These are phyloP conservation scores for Cryptococcus deneoformans DNA, from an alignment of 1,284 basidiomycete species.

Conservation along the genomic window DNA sequence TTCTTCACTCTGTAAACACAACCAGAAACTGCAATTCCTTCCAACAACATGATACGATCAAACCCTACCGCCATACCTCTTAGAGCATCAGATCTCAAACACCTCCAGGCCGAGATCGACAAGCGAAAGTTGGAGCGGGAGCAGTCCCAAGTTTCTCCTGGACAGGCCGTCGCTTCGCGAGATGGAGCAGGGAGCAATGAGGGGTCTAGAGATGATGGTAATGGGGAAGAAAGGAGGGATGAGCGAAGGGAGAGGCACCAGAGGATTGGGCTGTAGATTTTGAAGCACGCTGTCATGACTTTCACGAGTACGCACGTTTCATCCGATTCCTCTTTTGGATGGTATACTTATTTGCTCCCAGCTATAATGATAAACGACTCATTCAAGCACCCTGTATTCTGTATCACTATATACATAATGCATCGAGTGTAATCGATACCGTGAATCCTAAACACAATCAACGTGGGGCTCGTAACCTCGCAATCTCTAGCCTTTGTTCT, in stretches of 20 bases:
- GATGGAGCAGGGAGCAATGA: not conserved
- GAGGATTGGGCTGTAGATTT: constrained; percentile 23
- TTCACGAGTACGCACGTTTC: too few species aligned
- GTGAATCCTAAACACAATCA: constrained; percentile 49
- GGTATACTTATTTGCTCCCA: too few species aligned
- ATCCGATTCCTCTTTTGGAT: too few species aligned
- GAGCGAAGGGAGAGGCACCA: constrained; percentile 23
- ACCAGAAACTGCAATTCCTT: not conserved
- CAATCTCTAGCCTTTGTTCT: constrained; percentile 31
- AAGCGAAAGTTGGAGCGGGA: constrained; percentile 21
- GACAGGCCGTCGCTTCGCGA: not conserved
- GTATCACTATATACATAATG: too few species aligned
- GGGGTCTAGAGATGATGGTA: not conserved
- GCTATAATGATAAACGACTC: too few species aligned
- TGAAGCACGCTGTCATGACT: too few species aligned
- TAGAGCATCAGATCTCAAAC: constrained; percentile 39
- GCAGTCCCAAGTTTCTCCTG: not conserved
- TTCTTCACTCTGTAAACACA: too few species aligned
- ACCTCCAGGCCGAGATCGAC: constrained; percentile 41
- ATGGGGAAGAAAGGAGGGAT: not conserved
- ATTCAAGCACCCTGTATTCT: too few species aligned
- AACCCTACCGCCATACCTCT: constrained; percentile 46
- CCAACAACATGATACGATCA: constrained; percentile 39
- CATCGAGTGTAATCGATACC: too few species aligned
- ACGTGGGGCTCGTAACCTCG: constrained; percentile 26